Evolutionary conservation across 805 yeast genomes (phyloP), one percentile per base, ranked within the genome.

Genomic region (Cephaloascus albidus): DNA sequence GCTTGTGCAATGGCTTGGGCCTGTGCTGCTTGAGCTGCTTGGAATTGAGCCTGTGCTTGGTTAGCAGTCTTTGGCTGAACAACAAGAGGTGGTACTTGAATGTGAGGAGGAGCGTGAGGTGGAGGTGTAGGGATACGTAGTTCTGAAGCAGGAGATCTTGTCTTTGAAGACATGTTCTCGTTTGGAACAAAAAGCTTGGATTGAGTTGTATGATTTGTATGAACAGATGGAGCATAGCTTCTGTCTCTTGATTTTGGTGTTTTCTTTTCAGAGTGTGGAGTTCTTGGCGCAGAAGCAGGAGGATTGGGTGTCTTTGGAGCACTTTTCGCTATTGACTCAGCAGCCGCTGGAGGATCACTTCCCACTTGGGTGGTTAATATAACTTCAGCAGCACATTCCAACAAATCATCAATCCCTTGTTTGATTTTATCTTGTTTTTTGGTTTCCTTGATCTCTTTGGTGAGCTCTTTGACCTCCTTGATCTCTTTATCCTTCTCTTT

Each of bases 401-500:
- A 10, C 18, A 31, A 30, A 10, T 38, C 43, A 18, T 19, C 35
- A 20, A 34, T 43, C 16, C 15, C 38, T 3, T 34, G 36, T 36
- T 36, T 35, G 27, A 2, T 38, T 15, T 20, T n/a, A 38, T 38
- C 35, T 40, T 44, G 10, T 6, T 19, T 10, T 28, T 35, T 14
- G 16, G 10, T 5, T 10, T 15, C 3, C 27, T 45, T 44, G 27
- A 44, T 37, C 15, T 38, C 30, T n/a, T 32, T 14, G 4, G 17
- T n/a, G 38, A 16, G 15, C 12, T 19, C 28, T 12, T 23, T 23
- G 10, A 8, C 12, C 12, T 23, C 28, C 28, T 30, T 36, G 16
- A 30, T 36, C 14, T 36, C 31, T 5, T 40, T 35, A 14, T 19
- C 33, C 2, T 33, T 40, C 4, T 16, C 17, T 16, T 40, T 31